Percentiles rank a stretch among this genome's conserved stretches.
These are phyloP conservation scores for Emergomyces pasteurianus DNA, from an alignment of 2,329 filamentous ascomycete species.

Conservation along the genomic window DNA sequence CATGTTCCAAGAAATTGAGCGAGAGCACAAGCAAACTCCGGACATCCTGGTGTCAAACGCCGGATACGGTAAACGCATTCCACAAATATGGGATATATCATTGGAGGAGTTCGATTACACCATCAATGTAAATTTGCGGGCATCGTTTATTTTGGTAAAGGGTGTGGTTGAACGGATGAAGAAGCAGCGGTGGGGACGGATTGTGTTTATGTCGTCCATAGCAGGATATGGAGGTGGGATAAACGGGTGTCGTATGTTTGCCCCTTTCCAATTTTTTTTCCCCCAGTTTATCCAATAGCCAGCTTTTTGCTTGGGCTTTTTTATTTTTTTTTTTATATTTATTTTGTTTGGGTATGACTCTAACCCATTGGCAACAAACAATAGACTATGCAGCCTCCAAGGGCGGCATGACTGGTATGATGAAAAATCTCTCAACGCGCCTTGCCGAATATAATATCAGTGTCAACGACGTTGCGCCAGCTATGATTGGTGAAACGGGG, in stretches of 20 bases:
- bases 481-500: conserved; percentile 54
- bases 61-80: conserved; percentile 51
- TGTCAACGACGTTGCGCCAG: conserved; percentile 56
- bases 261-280: no score
- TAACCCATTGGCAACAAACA: background rate
- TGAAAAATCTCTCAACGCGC: conserved; percentile 50
- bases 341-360: background rate
- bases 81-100: conserved; percentile 45
- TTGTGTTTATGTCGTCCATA: conserved; percentile 53
- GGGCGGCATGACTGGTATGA: conserved; percentile 51
- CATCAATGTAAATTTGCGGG: conserved; percentile 49
- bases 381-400: conserved; percentile 46
- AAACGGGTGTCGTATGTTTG: conserved; percentile 43
- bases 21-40: conserved; percentile 41
- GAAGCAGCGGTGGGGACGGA: conserved; percentile 48
- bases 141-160: conserved; percentile 51
- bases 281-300: background rate
- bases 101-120: conserved; percentile 55
- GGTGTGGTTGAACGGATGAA: conserved; percentile 51
- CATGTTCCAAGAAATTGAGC: conserved; percentile 44
- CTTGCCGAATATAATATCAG: conserved; percentile 51
- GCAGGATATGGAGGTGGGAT: conserved; percentile 52
- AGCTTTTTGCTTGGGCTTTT: background rate
- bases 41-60: conserved; percentile 58
- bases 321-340: background rate